Evolutionary conservation across 108 stramenopile genomes (phyloP), one percentile per base, ranked within the genome.

Genomic region (Pseudonitzschia multiseries): DNA sequence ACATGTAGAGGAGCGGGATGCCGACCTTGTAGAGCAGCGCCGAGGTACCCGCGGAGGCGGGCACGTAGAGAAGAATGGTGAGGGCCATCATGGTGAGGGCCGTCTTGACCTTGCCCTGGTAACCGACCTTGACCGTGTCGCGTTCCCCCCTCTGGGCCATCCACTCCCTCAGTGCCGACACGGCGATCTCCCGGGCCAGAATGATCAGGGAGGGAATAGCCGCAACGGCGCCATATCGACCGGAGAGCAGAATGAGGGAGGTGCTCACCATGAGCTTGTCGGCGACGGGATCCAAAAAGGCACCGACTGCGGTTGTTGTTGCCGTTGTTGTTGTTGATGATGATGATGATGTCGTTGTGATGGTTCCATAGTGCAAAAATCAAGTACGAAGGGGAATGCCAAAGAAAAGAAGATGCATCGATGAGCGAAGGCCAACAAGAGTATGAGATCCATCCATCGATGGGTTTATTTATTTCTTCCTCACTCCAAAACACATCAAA

Each of bases 271-370:
- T 94, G 22, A 98, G 82, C 80, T 98, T 98, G 77, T 98, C 98
- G 0, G 97, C 97, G 12, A 98, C 98, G 24, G 98, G 98, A 80
- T 98, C 98, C 61, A 98, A 74, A 80, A 98, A 98, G 21, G 97
- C 96, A 8, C 98, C 98, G 78, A 97, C 61, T 62, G 36, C n/a
- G 29, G 15, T 40, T 29, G 20, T 21, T 10, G 24, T 10, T 2
- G 17, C 2, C 46, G 46, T 14, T 14, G 20, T 56, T 56, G 26
- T 10, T 22, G 54, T n/a, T n/a, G n/a, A n/a, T n/a, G n/a, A n/a
- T n/a, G n/a, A n/a, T n/a, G n/a, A n/a, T n/a, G n/a, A n/a, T n/a
- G n/a, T n/a, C n/a, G n/a, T n/a, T n/a, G n/a, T n/a, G n/a, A n/a
- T n/a, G n/a, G n/a, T n/a, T n/a, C n/a, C n/a, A n/a, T n/a, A n/a